Evolutionary conservation across 306 rosid species (phyloP), one percentile per base, ranked within the genome.

Genomic region (Lagenaria siceraria): DNA sequence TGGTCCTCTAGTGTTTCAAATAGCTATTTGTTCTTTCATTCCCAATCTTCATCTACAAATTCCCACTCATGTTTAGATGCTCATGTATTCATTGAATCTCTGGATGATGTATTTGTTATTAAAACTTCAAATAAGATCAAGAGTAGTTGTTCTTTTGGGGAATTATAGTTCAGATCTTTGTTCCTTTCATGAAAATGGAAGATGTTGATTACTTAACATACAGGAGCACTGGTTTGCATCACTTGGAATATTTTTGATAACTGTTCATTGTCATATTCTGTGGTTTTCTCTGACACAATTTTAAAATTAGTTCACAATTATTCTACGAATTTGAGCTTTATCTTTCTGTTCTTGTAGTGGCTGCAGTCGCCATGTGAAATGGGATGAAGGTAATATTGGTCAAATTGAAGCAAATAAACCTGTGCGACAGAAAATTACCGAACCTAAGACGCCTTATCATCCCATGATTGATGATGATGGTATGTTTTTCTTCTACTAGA

Each of bases 401-500:
- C 95, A 89, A 62, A 95, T 95, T 84, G 99, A 95, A 84, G 98
- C 99, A 73, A 92, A 82, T 86, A 95, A 95, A 82, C 99, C 99
- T 75, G 97, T 88, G 80, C 86, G 99, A 87, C 99, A 95, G 93
- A 95, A 95, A 86, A 95, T 95, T 81, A 92, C 96, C 76, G 99
- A 95, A 81, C 99, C 99, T 0, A 95, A 95, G 91, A 95, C 99
- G 48, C 99, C 99, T 43, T 95, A 95, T 86, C 99, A 95, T 81
- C 91, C 88, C 38, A 89, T 95, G 98, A 81, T 92, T 82, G 96
- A 93, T 56, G 98, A 92, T 81, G 97, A 95, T 49, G 86, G 99
- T 95, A 74, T 38, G 82, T 51, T 2, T 49, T 46, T 24, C 46
- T 52, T 65, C 74, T 17, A 54, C 13, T 12, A 51, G 3, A 62